Base-by-base conservation (phyloP, 1,284 basidiomycete species). In the Pholiota adiposa region DNA sequence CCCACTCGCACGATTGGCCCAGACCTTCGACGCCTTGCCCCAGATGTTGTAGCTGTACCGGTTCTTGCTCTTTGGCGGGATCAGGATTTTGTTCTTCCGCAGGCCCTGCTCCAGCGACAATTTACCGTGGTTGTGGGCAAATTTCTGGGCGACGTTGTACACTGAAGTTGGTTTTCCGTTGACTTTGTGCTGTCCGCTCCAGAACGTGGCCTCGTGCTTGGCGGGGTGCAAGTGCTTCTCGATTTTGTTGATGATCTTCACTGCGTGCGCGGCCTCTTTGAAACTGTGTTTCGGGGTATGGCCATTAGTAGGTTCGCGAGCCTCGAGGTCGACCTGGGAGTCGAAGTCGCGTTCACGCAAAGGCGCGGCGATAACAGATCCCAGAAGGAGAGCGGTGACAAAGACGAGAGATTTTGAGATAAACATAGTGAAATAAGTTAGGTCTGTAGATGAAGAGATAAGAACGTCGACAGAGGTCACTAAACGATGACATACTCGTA, bases 21-120 rank as follows among this genome's bases (percentile, higher is more conserved):
- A 63, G 3, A 56, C 43, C 36, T 52, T 53, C 18, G 61, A 63
- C 12, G 61, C 61, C 14, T 36, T 11, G 29, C 43, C 43, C 61
- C 61, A 63, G n/a, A 63, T 44, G 5, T 46, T 16, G 1, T 11
- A 6, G 19, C 52, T 43, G 18, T 56, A 41, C 7, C 21, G 48
- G 19, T 54, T 59, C 43, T 49, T 31, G 5, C 49, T 19, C 34
- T 12, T 9, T 0, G 8, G 16, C 5, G 61, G 58, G 5, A 63
- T 59, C 6, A 16, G 50, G 36, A 63, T 59, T 1, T 25, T 19
- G 12, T 41, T 11, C 41, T 49, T 9, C 51, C 14, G 0, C 16
- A 63, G 49, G n/a, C 19, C 36, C 14, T 44, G 51, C 21, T 49
- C 40, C 3, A 63, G 16, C 12, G 51, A 50, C 41, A 2, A 16